Base-by-base conservation (phyloP, 306 rosid species). In the Crotalaria pallida region DNA sequence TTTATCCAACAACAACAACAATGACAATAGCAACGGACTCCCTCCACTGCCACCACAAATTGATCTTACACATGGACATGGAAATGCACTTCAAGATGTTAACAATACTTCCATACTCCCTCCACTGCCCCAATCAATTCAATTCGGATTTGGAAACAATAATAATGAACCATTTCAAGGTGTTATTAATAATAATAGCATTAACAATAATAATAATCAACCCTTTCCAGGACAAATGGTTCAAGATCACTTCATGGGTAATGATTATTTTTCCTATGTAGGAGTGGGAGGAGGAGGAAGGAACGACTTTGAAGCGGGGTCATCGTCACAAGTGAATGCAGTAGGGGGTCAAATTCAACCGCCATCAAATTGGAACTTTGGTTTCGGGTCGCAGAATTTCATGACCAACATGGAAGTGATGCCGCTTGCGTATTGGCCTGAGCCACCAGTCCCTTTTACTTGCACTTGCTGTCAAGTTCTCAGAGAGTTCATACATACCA, bases 391-490 rank as follows among this genome's bases (percentile, higher is more conserved):
- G 9, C 29, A 5, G 3, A 9, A 64, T 23, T 9, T 16, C 34
- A 19, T 19, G 1, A 26, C 19, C 3, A 12, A 64, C 1, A 3
- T 58, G 16, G 17, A 64, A 0, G 6, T 58, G 22, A 2, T 12
- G 1, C 0, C 55, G 19, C 66, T 72, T 40, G 1, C 31, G 3
- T 0, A 22, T 49, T 74, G 88, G 87, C 92, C 96, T 7, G 41
- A 38, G 0, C 16, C 26, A 2, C 76, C 79, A 1, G 0, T 16
- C 1, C 95, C 89, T 5, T 74, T 76, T 60, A 19, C 38, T n/a
- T 92, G 96, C 27, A 82, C 76, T 77, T 78, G 81, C 43, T 89
- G 98, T 79, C 79, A 66, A 18, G 85, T 89, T 12, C 87, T 92
- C 0, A 86, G 96, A 74, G 89, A 84, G 82, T 77, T 89, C 1